phyloP scores from a whole-genome alignment of 2,329 filamentous ascomycete genomes.

The Calcarisporium arbuscula region DNA sequence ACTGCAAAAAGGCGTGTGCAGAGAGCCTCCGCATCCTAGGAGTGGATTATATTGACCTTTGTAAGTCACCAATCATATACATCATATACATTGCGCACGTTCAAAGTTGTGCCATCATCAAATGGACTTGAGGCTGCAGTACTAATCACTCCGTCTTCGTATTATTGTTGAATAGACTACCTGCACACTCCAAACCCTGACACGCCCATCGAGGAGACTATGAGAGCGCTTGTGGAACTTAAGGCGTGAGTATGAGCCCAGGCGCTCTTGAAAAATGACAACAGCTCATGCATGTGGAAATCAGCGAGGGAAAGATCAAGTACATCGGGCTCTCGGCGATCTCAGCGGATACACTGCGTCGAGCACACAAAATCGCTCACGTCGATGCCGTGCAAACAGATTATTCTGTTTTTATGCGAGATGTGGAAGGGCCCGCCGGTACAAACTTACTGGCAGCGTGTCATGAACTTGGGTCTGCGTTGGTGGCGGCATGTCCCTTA shows the following conservation, averaged over 20 bases:
- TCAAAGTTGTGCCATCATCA: no score
- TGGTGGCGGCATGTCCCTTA: slow-evolving; percentile 54
- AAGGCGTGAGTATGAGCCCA: no score
- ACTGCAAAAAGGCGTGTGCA: slow-evolving; percentile 16
- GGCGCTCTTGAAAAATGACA: no score
- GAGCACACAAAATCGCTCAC: slow-evolving; percentile 42
- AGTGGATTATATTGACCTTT: slow-evolving; percentile 47
- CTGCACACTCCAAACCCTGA: no score
- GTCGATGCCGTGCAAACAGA: slow-evolving; percentile 48
- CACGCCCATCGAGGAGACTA: slow-evolving; percentile 39
- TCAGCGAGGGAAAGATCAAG: slow-evolving; percentile 46
- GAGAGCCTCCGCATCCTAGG: slow-evolving; percentile 39
- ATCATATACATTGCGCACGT: no score
- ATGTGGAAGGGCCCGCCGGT: slow-evolving; percentile 46
- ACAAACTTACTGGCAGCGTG: slow-evolving; percentile 46
- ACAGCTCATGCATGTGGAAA: no score
- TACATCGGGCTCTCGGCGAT: slow-evolving; percentile 50
- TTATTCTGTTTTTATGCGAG: slow-evolving; percentile 46
- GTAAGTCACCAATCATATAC: no score
- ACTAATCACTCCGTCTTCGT: no score
- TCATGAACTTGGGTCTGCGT: slow-evolving; percentile 50
- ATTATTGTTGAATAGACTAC: no score
- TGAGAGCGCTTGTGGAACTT: slow-evolving; percentile 38
- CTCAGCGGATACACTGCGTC: slow-evolving; percentile 41
- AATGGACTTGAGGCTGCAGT: no score